Base-by-base conservation (phyloP, 2,329 filamentous ascomycete genomes). In the Penicillium digitatum region DNA sequence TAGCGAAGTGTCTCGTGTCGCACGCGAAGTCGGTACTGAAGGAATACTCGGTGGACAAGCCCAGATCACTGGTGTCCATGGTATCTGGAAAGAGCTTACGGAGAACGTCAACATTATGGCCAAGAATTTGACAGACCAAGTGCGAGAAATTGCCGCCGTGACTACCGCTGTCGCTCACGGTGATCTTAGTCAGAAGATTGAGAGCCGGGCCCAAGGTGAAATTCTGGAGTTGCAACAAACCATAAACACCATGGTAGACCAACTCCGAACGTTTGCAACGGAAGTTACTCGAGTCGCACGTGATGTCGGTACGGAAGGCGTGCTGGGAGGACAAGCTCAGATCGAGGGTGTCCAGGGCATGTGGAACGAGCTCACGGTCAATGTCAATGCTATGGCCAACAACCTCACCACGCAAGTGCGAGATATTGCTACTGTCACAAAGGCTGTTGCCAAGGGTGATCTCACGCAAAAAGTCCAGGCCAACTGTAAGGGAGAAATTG, bases 11-110 rank as follows among this genome's bases (percentile, higher is more conserved):
- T 96, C 93, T 32, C 88, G 90, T 63, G 87, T 97, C 64, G 93
- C 93, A 50, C 89, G 90, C 72, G 93, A 97, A 75, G 93, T 97
- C 78, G 93, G 93, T 65, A 97, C 93, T 12, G 92, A 97, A 74
- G 93, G 93, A 69, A 87, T 94, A 60, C 85, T 97, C 39, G 93
- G 93, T 66, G 93, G 93, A 40, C 93, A 97, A 73, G 93, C 93
- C 56, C 88, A 91, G 72, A 93, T 97, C 59, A 88, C 91, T 62
- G 93, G 92, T 54, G 93, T 97, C 53, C 90, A 94, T 73, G 93
- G 93, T 67, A 96, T 95, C 58, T 97, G 93, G 93, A 95, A 96
- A 70, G 93, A 97, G 77, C 79, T 97, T 66, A 97, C 93, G 18
- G 87, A 92, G 72, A 93, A 93, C 68, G 88, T 91, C 57, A 91